Base-by-base conservation (phyloP, 2,329 filamentous ascomycete genomes). In the Triangularia setosa region DNA sequence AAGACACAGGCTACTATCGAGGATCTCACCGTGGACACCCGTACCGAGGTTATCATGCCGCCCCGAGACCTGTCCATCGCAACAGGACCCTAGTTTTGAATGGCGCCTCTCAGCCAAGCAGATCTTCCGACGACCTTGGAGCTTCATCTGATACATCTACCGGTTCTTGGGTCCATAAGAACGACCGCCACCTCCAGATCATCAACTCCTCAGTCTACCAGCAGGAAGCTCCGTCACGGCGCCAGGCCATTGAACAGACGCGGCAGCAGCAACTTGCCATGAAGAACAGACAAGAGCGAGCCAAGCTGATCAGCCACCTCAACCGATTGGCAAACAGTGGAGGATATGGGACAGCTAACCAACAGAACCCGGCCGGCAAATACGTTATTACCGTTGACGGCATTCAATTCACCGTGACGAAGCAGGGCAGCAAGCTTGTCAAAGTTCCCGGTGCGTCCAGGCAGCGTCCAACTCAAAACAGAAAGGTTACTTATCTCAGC, bases 161-260 rank as follows among this genome's bases (percentile, higher is more conserved):
- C 44, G 68, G 74, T 18, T 76, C 85, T 2, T 94, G 90, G 87
- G 84, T 95, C 52, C 85, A 87, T 5, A 90, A 88, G 73, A 89
- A 82, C 58, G 90, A 91, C 74, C 89, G 90, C 58, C 90, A 93
- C 73, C 85, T 91, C 73, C 91, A 96, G 75, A 80, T 96, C 48
- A 95, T 96, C 76, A 96, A 94, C 73, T 86, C 89, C 21, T 85
- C 86, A 16, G 85, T 94, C 1, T 95, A 90, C 74, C 88, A 93
- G 68, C 89, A 91, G 74, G 88, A 92, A 65, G 82, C 84, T 11
- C 85, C 91, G 73, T 84, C 84, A 28, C 85, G 90, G 54, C 80
- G 85, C 9, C 89, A 87, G 72, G 90, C 89, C 11, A 90, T 93
- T 53, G 89, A 92, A 68, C 85, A 90, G 71, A 90, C 87, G 1